phyloP scores from a whole-genome alignment of 1,139 yeast genomes.

The Candida freyschussii region DNA sequence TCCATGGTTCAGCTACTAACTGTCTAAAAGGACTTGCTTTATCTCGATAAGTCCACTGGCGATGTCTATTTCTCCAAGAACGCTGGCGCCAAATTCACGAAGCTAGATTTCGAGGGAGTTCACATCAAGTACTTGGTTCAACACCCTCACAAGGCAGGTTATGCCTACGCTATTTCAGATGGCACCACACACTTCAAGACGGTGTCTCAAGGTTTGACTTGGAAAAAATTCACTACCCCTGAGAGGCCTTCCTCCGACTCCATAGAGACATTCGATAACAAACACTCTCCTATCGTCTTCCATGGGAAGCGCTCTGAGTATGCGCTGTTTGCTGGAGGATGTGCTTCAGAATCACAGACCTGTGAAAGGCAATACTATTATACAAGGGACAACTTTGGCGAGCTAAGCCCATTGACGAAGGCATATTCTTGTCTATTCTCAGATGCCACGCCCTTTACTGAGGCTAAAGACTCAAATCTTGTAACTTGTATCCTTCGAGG shows the following conservation, averaged over 20 bases:
- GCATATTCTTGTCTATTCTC: conserved; percentile 48
- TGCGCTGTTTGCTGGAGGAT: conserved; percentile 37
- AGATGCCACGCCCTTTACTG: conserved; percentile 37
- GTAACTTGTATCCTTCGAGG: conserved; percentile 45
- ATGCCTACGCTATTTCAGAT: conserved; percentile 49
- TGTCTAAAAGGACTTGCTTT: conserved; percentile 29
- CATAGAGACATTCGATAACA: conserved; percentile 13
- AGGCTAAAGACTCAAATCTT: conserved; percentile 31
- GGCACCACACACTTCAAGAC: conserved; percentile 44
- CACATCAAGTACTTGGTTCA: conserved; percentile 33
- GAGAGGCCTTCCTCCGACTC: conserved; percentile 24
- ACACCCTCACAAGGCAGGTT: conserved; percentile 40
- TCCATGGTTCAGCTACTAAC: no score
- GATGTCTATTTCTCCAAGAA: conserved; percentile 43
- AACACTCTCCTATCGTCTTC: conserved; percentile 29
- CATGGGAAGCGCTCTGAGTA: conserved; percentile 38
- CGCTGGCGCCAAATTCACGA: conserved; percentile 51
- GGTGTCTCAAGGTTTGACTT: conserved; percentile 49
- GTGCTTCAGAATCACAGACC: conserved; percentile 25
- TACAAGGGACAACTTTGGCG: conserved; percentile 48
- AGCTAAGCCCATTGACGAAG: conserved; percentile 34
- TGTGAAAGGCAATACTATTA: conserved; percentile 41
- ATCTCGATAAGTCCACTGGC: conserved; percentile 30
- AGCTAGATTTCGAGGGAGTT: conserved; percentile 30
- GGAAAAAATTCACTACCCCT: conserved; percentile 41